Evolutionary conservation across 1,284 basidiomycete genomes (phyloP).

Genomic region (Irpex rosettiformis): DNA sequence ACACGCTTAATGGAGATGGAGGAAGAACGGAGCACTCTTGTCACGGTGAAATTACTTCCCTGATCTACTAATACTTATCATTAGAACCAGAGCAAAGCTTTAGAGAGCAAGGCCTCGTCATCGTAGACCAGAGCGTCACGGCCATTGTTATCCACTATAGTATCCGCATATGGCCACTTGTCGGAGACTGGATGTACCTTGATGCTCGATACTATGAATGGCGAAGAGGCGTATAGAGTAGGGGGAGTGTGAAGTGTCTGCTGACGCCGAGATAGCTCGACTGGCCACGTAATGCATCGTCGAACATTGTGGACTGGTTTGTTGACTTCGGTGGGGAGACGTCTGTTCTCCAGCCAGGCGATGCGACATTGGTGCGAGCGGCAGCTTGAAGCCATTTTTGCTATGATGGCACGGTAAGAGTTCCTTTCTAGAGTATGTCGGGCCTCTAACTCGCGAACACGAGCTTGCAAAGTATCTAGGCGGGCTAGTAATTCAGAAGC

Average conservation of each 20-base stretch:
- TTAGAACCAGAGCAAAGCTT: slow-evolving; percentile 2
- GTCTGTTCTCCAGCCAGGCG: neutral
- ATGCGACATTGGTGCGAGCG: slow-evolving; percentile 3
- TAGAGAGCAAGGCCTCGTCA: neutral
- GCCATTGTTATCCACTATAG: neutral
- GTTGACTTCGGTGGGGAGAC: neutral
- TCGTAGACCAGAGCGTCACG: neutral
- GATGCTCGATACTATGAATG: too few species aligned
- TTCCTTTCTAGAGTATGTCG: neutral
- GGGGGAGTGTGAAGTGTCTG: too few species aligned
- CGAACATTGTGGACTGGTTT: neutral
- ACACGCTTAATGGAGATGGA: neutral
- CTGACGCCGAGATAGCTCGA: neutral
- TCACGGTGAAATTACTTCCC: neutral
- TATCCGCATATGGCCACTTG: too few species aligned
- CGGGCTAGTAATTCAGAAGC: neutral
- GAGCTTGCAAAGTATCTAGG: neutral
- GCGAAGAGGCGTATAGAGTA: too few species aligned
- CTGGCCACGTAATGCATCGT: neutral
- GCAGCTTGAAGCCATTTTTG: slow-evolving; percentile 5
- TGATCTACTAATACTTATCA: neutral
- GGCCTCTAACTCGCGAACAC: neutral
- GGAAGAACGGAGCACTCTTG: neutral
- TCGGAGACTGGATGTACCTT: too few species aligned
- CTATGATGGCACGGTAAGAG: slow-evolving; percentile 1